Evolutionary conservation across 2,329 filamentous ascomycete genomes (phyloP), one percentile per base, ranked within the genome.

Genomic region (Cylindrodendrum hubeiense): DNA sequence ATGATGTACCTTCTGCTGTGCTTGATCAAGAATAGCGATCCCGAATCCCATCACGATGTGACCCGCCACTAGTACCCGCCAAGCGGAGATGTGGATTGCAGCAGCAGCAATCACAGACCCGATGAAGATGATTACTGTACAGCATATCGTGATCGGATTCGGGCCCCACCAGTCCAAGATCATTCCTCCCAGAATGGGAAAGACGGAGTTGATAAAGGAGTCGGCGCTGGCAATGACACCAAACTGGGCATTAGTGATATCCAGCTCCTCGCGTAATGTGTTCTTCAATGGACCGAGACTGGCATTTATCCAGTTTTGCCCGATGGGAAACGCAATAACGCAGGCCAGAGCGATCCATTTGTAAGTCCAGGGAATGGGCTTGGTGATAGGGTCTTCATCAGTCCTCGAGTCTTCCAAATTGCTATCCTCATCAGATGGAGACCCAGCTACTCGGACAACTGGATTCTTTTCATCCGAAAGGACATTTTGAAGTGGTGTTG

Each of bases 81-180:
- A 74, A 3, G 62, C 43, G 7, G 44, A 56, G 26, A 73, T 30
- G 22, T 74, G 70, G 15, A 73, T 57, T 2, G 58, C 70, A 3
- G 54, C 67, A 4, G 71, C 70, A 12, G 69, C 70, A 52, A 74
- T 63, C 3, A 71, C 56, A 15, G 70, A 69, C 2, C 71, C 71
- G 13, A 73, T 28, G 17, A 73, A 55, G 24, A 74, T 73, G 37
- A 68, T 63, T 12, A 37, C 46, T 2, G 70, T 70, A 30, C 66
- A 73, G 37, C 66, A 73, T 5, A 71, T 46, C 10, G 70, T 72
- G 15, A 71, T 65, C 12, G 63, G 34, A 21, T 74, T 72, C 1
- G 70, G 70, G 0, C 71, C 69, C 69, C 71, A 72, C 71, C 72
- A 74, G 47, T 74, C 72, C 9, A 74, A 62, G 30, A 72, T 65